Conservation (phyloP, 768 basidiomycete species). For the Russula sp. region DNA sequence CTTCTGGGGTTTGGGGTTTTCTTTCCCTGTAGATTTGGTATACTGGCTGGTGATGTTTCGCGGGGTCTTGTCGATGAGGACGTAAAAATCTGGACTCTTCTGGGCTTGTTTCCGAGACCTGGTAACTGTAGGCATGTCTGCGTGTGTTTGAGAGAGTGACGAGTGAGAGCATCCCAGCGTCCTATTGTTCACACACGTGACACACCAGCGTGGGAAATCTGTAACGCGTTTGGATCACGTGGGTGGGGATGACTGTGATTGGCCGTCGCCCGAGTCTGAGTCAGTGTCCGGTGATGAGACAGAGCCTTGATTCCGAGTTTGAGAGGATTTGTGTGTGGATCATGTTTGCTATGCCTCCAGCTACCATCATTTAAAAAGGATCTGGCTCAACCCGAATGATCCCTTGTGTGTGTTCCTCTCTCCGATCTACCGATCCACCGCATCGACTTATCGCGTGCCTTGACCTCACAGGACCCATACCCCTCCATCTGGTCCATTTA, state of each 20-base stretch:
- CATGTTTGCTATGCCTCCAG: conserved; percentile 16
- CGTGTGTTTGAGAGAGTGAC: neutral
- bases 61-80: conserved; percentile 30
- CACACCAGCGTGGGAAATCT: neutral
- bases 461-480: conserved; percentile 9
- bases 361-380: conserved; percentile 14
- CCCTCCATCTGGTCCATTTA: conserved; percentile 12
- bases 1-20: conserved; percentile 6
- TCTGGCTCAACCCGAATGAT: neutral
- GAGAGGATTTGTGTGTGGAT: conserved; percentile 13
- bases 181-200: conserved; percentile 6
- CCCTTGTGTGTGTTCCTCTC: neutral
- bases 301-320: neutral
- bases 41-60: conserved; percentile 15
- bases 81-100: conserved; percentile 17
- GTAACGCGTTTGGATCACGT: conserved; percentile 15
- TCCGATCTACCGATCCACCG: neutral
- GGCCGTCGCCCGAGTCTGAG: neutral
- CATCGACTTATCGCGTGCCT: conserved; percentile 15
- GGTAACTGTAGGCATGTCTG: conserved; percentile 18
- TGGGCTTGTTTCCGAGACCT: conserved; percentile 9
- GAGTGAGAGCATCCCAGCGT: neutral
- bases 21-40: neutral
- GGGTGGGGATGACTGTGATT: neutral
- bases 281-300: neutral